These are phyloP conservation scores for Rhodotorula kratochvilovae DNA, from an alignment of 768 basidiomycete genomes.

Conservation along the genomic window DNA sequence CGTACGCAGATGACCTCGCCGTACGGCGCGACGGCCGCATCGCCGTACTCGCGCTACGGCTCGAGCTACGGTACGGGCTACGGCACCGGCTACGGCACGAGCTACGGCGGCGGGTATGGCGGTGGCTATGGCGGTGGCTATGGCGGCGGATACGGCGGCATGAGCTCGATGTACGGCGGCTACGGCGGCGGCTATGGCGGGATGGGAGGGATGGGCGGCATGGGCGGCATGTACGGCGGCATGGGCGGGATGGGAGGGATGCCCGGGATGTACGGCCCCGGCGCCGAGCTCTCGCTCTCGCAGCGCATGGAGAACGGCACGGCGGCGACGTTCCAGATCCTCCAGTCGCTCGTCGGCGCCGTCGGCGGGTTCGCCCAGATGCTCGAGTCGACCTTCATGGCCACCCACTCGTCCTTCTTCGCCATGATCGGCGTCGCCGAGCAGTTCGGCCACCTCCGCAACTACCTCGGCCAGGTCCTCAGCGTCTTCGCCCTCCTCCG, in stretches of 20 bases:
- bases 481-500: conserved; percentile 83
- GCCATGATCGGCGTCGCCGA: conserved; percentile 89
- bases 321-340: conserved; percentile 82
- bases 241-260: conserved; percentile 52
- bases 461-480: conserved; percentile 87
- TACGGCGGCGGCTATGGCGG: conserved; percentile 15
- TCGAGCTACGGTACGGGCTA: conserved; percentile 29
- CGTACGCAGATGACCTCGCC: not conserved
- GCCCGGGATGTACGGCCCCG: conserved; percentile 43
- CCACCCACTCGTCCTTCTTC: conserved; percentile 50
- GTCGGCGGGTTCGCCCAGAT: conserved; percentile 93
- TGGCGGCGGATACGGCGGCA: conserved; percentile 53
- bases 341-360: conserved; percentile 92
- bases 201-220: conserved; percentile 34
- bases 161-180: conserved; percentile 40
- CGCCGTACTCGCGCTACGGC: conserved; percentile 50
- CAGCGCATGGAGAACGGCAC: conserved; percentile 86
- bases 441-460: conserved; percentile 83
- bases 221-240: conserved; percentile 55
- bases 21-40: conserved; percentile 47
- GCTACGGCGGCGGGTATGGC: conserved; percentile 41
- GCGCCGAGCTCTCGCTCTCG: conserved; percentile 57
- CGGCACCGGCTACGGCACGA: conserved; percentile 25
- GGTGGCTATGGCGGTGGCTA: conserved; percentile 3
- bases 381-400: conserved; percentile 96